These are phyloP conservation scores for Nakataea oryzae DNA, from an alignment of 2,329 filamentous ascomycete genomes.

Conservation along the genomic window DNA sequence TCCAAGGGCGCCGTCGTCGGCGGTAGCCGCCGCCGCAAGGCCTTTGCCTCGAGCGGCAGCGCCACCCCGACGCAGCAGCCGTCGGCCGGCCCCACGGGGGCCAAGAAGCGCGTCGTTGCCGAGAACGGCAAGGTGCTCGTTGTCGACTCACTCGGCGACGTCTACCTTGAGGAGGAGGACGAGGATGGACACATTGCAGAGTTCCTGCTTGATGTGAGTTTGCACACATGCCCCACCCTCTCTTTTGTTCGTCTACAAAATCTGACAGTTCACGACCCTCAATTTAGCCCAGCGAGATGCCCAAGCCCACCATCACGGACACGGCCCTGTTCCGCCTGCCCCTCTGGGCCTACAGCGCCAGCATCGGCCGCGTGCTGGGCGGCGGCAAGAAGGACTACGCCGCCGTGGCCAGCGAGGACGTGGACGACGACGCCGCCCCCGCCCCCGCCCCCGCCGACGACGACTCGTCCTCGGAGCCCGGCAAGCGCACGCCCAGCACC, in stretches of 20 bases:
- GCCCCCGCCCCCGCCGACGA: constrained; percentile 18
- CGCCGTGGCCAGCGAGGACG: constrained; percentile 20
- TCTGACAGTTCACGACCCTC: constrained; percentile 3
- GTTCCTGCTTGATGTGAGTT: constrained; percentile 76
- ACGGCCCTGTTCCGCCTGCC: constrained; percentile 77
- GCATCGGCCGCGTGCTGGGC: constrained; percentile 37
- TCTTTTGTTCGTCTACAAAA: too few relatives aligned
- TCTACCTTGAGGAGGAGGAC: constrained; percentile 87
- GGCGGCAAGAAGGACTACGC: constrained; percentile 17
- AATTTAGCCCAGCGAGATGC: constrained; percentile 64
- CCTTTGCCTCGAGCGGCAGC: constrained; percentile 27
- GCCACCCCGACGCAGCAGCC: constrained; percentile 43
- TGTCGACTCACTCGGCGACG: constrained; percentile 84
- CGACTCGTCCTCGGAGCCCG: constrained; percentile 36
- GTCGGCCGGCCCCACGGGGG: constrained; percentile 55
- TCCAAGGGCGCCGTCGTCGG: constrained; percentile 39
- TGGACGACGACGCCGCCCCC: constrained; percentile 22
- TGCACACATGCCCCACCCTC: background rate
- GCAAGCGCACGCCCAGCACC: constrained; percentile 42
- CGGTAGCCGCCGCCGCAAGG: constrained; percentile 21
- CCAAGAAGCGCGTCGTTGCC: constrained; percentile 78
- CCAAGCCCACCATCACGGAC: constrained; percentile 64
- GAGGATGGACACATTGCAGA: constrained; percentile 77
- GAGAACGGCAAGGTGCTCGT: constrained; percentile 94
- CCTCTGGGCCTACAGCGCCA: constrained; percentile 55